Evolutionary conservation across 805 yeast species (phyloP), one percentile per base, ranked within the genome.

Genomic region (Starmerella khaoyaiensis): DNA sequence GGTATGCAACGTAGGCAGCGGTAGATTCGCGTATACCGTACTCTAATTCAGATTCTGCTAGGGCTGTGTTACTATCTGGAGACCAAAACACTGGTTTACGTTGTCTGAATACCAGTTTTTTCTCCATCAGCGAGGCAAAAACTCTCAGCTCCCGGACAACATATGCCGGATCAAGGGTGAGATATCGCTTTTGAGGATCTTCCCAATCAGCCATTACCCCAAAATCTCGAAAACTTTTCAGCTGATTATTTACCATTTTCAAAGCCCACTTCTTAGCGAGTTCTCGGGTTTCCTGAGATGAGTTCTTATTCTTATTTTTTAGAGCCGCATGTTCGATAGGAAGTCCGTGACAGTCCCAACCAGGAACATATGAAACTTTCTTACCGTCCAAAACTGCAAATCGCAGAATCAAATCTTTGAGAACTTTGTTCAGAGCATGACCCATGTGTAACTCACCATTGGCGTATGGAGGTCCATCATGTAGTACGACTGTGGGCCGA

Each of bases 391-490:
- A 55, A 19, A 86, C 60, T 51, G 82, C 74, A 48, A 63, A 76
- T 35, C 99, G 64, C 45, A 72, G 71, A 31, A 87, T 72, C 31
- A 90, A 74, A 57, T 90, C 99, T 56, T 90, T 90, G 38, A 83
- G 58, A 16, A 84, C 70, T 54, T 90, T 87, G 61, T 90, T 90
- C 50, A 90, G 60, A 0, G 97, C 82, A 60, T 90, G 99, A 15
- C 38, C 97, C 83, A 86, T 58, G 56, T 90, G 99, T 17, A 90
- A 62, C 44, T 78, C 83, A 3, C 97, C 98, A 54, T 90, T 90
- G 10, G 98, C 97, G 59, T 87, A 90, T 0, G 99, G 99, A 0
- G 99, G 99, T 0, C 99, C 99, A 59, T 90, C 99, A 49, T 86
- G 96, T 1, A 90, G 61, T 79, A 87, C 24, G 67, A 45, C 15